Evolutionary conservation across 768 basidiomycete genomes (phyloP).

Genomic region (Strobilomyces dryophilus): DNA sequence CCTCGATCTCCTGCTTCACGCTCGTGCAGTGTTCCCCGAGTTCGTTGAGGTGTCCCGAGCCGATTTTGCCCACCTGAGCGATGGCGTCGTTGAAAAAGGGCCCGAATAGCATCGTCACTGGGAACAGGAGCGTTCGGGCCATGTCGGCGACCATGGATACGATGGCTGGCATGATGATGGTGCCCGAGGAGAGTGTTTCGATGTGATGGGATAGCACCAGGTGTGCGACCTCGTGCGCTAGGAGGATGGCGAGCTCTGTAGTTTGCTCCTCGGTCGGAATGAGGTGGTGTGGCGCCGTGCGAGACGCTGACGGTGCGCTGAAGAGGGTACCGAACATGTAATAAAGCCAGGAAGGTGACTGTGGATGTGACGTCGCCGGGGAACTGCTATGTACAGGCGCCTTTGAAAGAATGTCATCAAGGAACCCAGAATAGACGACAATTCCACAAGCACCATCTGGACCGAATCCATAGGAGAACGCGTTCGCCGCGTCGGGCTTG

Average conservation of each 20-base stretch:
- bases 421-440: constrained; percentile 90
- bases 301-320: constrained; percentile 28
- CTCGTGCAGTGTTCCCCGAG: constrained; percentile 75
- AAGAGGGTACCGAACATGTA: constrained; percentile 44
- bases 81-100: constrained; percentile 96
- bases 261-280: constrained; percentile 79
- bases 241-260: constrained; percentile 79
- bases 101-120: constrained; percentile 86
- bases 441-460: constrained; percentile 89
- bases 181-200: constrained; percentile 82
- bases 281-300: constrained; percentile 36
- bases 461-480: constrained; percentile 95
- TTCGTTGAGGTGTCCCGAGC: constrained; percentile 70
- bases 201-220: constrained; percentile 87
- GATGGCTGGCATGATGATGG: constrained; percentile 77
- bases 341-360: constrained; percentile 42
- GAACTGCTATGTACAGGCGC: constrained; percentile 24
- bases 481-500: constrained; percentile 77
- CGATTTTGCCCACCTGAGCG: constrained; percentile 72
- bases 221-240: constrained; percentile 94
- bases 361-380: constrained; percentile 14
- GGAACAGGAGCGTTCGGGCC: constrained; percentile 76
- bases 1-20: constrained; percentile 85
- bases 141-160: constrained; percentile 76
- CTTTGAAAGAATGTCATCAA: constrained; percentile 76